Conservation (phyloP, 306 rosid species). For the Gleditsia sinensis region DNA sequence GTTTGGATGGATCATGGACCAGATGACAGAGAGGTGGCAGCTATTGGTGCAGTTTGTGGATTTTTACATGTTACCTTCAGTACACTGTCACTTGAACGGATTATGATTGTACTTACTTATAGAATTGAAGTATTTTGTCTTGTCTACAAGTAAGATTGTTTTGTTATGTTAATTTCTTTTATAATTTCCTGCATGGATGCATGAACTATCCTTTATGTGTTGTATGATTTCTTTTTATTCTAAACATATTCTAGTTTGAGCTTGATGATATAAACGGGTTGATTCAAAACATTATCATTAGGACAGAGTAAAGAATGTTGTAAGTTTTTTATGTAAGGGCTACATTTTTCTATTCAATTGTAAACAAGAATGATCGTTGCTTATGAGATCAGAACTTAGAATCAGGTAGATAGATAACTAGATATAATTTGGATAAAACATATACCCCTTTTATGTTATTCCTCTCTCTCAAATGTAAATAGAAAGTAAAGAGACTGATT, state of each 20-base stretch:
- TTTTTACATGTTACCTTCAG: conserved; percentile 83
- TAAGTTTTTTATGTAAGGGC: conserved; percentile 16
- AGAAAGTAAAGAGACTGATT: conserved; percentile 5
- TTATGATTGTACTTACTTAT: conserved; percentile 92
- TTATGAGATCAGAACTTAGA: not conserved
- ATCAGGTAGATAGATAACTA: conserved; percentile 16
- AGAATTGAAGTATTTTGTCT: conserved; percentile 97
- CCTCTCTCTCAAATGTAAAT: not conserved
- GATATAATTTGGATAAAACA: conserved; percentile 6
- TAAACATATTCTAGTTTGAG: conserved; percentile 30
- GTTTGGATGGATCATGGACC: conserved; percentile 55
- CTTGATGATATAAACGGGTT: conserved; percentile 30
- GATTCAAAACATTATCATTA: not conserved
- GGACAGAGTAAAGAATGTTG: too few species aligned
- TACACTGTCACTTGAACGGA: conserved; percentile 79
- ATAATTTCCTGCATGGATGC: conserved; percentile 19
- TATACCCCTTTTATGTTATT: conserved; percentile 17
- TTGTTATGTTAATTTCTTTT: conserved; percentile 12
- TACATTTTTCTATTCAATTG: not conserved
- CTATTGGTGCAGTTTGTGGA: conserved; percentile 90
- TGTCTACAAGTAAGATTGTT: conserved; percentile 81
- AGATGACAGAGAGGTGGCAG: conserved; percentile 76
- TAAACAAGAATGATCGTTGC: too few species aligned
- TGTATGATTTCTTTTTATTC: conserved; percentile 11
- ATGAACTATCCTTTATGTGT: conserved; percentile 6